Conservation (phyloP, 768 basidiomycete species). For the Crepidotus variabilis region DNA sequence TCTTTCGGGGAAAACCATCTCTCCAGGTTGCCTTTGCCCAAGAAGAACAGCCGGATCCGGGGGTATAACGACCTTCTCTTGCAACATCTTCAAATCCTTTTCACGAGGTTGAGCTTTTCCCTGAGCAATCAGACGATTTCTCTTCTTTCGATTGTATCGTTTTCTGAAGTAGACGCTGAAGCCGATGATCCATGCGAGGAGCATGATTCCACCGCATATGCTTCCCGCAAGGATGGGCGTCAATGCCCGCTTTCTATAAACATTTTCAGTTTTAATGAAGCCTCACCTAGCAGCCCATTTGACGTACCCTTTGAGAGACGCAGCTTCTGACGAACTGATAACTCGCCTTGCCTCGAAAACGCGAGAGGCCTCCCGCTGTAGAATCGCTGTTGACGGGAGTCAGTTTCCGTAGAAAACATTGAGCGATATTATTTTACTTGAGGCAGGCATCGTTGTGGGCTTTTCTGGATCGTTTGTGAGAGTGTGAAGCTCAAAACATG, state of each 20-base stretch:
- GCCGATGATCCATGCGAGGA: constrained; percentile 51
- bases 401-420: neutral
- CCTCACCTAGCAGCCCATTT: neutral
- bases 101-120: constrained; percentile 37
- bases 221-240: constrained; percentile 62
- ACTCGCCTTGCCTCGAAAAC: constrained; percentile 16
- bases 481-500: neutral
- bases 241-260: constrained; percentile 43
- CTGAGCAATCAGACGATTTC: constrained; percentile 38
- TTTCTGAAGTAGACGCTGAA: constrained; percentile 56
- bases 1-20: constrained; percentile 24
- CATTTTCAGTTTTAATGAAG: neutral
- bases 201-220: constrained; percentile 50
- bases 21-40: constrained; percentile 41
- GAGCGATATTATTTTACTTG: neutral
- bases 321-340: constrained; percentile 34
- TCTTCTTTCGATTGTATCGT: constrained; percentile 42
- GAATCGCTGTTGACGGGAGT: neutral
- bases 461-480: neutral
- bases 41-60: constrained; percentile 67
- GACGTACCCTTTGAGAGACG: constrained; percentile 36
- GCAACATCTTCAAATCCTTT: constrained; percentile 32
- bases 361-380: constrained; percentile 8
- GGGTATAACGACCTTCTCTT: constrained; percentile 52
- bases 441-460: neutral